phyloP scores from a whole-genome alignment of 306 rosid genomes.

The Betula pendula region DNA sequence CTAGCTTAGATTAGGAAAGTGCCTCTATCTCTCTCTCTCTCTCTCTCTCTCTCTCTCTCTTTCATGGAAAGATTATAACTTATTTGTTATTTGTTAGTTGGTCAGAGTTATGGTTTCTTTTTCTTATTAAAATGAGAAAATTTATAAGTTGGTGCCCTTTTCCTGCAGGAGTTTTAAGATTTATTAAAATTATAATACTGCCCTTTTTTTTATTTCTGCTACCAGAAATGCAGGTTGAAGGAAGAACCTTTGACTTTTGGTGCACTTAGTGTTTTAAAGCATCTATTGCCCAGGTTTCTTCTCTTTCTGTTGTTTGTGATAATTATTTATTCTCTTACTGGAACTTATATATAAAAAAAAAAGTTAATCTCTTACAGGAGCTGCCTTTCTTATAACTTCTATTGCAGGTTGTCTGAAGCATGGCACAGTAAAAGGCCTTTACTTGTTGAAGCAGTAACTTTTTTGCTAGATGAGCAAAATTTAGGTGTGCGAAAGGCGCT shows the following conservation, averaged over 20 bases:
- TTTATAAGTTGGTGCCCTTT: background rate
- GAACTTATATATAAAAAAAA: background rate
- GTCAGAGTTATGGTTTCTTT: background rate
- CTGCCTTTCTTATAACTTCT: conserved; percentile 33
- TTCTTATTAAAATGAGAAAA: background rate
- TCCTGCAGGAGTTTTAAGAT: conserved; percentile 4
- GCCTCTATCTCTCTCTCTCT: too few species aligned
- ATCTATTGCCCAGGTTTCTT: conserved; percentile 87
- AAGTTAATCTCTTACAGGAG: background rate
- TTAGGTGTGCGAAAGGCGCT: conserved; percentile 78
- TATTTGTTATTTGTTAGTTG: background rate
- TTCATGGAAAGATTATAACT: background rate
- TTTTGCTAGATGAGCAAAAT: conserved; percentile 75
- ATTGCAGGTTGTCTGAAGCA: conserved; percentile 78
- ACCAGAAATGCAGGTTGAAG: conserved; percentile 87
- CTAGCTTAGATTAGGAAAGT: conserved; percentile 4
- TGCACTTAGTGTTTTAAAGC: conserved; percentile 82
- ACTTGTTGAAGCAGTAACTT: conserved; percentile 77
- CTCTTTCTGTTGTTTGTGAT: conserved; percentile 19
- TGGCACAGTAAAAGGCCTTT: conserved; percentile 82
- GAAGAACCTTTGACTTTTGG: conserved; percentile 85
- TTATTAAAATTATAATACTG: background rate
- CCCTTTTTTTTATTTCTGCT: conserved; percentile 15
- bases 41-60: background rate
- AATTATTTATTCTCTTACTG: conserved; percentile 26